Percentiles rank a stretch among this genome's conserved stretches.
These are phyloP conservation scores for Pezicula radicicola DNA, from an alignment of 2,329 filamentous ascomycete species.

Conservation along the genomic window DNA sequence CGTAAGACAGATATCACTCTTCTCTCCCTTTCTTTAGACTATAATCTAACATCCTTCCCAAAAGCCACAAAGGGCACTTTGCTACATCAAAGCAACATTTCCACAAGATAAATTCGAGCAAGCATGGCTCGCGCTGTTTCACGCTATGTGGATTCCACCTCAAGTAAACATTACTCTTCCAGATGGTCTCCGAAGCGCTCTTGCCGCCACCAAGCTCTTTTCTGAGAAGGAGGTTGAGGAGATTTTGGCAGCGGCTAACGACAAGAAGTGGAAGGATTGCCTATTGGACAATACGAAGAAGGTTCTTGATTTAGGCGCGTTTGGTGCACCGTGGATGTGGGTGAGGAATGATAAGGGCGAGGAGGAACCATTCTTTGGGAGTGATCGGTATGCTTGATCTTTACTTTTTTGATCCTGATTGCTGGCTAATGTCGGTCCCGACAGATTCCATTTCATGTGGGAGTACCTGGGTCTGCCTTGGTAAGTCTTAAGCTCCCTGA, in stretches of 20 bases:
- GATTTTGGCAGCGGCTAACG: slow-evolving; percentile 51
- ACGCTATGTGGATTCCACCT: slow-evolving; percentile 59
- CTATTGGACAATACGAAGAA: slow-evolving; percentile 57
- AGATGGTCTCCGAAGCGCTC: slow-evolving; percentile 43
- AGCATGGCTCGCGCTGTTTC: slow-evolving; percentile 52
- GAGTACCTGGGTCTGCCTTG: slow-evolving; percentile 60
- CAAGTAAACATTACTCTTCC: slow-evolving; percentile 58
- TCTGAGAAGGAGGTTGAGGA: slow-evolving; percentile 45
- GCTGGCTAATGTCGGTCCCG: not conserved
- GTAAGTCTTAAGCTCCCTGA: slow-evolving; percentile 21
- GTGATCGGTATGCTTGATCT: slow-evolving; percentile 52
- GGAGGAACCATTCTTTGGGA: slow-evolving; percentile 72
- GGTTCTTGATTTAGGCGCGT: slow-evolving; percentile 64
- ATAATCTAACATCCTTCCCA: slow-evolving; percentile 22
- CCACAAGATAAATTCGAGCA: slow-evolving; percentile 46
- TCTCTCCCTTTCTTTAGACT: slow-evolving; percentile 29
- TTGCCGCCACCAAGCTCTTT: slow-evolving; percentile 39
- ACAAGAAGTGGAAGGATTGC: slow-evolving; percentile 47
- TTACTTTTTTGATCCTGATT: not conserved
- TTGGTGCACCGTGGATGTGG: slow-evolving; percentile 75
- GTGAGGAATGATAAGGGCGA: slow-evolving; percentile 55
- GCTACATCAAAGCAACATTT: slow-evolving; percentile 61
- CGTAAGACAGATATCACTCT: slow-evolving; percentile 28
- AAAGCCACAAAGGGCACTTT: slow-evolving; percentile 62
- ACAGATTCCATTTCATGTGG: slow-evolving; percentile 67